Evolutionary conservation across 257 asterid species (phyloP).

Genomic region (Penstemon eatonii): DNA sequence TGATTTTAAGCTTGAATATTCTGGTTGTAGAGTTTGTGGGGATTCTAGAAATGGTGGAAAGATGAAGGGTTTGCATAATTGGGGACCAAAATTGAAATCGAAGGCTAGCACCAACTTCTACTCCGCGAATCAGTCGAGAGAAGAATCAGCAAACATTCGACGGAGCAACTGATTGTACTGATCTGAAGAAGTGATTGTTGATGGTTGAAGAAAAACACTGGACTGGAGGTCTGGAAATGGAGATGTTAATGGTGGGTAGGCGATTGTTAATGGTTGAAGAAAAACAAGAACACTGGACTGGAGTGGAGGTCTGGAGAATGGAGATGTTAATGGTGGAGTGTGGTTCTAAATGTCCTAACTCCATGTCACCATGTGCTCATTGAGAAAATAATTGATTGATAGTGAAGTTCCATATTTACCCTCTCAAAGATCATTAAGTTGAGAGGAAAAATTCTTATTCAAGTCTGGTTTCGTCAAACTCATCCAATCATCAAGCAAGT

Average conservation of each 20-base stretch:
- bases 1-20: slow-evolving; percentile 34
- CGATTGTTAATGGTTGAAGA: too few species aligned
- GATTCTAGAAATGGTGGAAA: slow-evolving; percentile 28
- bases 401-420: background rate
- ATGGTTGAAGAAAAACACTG: too few species aligned
- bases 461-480: too few species aligned
- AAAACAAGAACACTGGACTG: too few species aligned
- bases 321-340: slow-evolving; percentile 20
- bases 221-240: too few species aligned
- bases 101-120: too few species aligned
- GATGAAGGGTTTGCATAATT: slow-evolving; percentile 45
- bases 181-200: too few species aligned
- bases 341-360: slow-evolving; percentile 34
- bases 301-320: too few species aligned
- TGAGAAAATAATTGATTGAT: background rate
- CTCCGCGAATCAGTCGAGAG: background rate
- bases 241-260: slow-evolving; percentile 2
- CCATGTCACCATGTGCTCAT: slow-evolving; percentile 35
- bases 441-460: too few species aligned
- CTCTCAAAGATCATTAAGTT: background rate
- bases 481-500: too few species aligned
- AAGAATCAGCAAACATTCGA: background rate
- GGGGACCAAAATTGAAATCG: background rate
- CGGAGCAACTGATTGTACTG: background rate
- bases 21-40: slow-evolving; percentile 32